phyloP scores from a whole-genome alignment of 2,329 filamentous ascomycete genomes.

The Acarospora socialis region DNA sequence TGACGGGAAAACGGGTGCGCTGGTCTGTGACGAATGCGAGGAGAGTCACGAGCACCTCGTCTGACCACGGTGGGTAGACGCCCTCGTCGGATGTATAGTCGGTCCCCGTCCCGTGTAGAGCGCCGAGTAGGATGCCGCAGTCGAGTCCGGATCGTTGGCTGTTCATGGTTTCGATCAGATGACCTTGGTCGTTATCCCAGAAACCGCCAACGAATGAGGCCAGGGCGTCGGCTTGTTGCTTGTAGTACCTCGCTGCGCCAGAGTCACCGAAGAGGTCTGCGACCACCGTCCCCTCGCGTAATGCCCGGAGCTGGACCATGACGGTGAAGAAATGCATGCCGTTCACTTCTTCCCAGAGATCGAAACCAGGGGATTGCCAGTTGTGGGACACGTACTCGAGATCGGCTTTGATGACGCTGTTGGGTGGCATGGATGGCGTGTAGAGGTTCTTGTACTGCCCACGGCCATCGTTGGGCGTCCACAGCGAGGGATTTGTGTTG shows the following conservation, averaged over 20 bases:
- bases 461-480: too few species aligned
- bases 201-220: constrained; percentile 33
- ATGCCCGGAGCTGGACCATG: constrained; percentile 51
- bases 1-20: constrained; percentile 53
- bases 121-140: constrained; percentile 38
- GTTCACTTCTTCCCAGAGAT: constrained; percentile 71
- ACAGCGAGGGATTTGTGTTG: too few species aligned
- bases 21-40: constrained; percentile 65
- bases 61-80: constrained; percentile 68
- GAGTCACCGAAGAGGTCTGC: too few species aligned
- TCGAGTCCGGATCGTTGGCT: constrained; percentile 44
- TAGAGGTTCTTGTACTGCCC: too few species aligned
- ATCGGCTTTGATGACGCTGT: too few species aligned
- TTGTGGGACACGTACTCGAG: too few species aligned
- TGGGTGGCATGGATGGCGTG: too few species aligned
- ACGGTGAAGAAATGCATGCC: constrained; percentile 71
- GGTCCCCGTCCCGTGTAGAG: constrained; percentile 53
- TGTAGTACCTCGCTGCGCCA: too few species aligned
- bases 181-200: constrained; percentile 47
- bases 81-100: constrained; percentile 45
- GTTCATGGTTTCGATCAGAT: constrained; percentile 27
- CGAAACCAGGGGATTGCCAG: constrained; percentile 47
- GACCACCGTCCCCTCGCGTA: constrained; percentile 44
- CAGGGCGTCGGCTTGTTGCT: too few species aligned
- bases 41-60: constrained; percentile 55